phyloP scores from a whole-genome alignment of 352 stramenopile species.

The Lagenidium sp. region DNA sequence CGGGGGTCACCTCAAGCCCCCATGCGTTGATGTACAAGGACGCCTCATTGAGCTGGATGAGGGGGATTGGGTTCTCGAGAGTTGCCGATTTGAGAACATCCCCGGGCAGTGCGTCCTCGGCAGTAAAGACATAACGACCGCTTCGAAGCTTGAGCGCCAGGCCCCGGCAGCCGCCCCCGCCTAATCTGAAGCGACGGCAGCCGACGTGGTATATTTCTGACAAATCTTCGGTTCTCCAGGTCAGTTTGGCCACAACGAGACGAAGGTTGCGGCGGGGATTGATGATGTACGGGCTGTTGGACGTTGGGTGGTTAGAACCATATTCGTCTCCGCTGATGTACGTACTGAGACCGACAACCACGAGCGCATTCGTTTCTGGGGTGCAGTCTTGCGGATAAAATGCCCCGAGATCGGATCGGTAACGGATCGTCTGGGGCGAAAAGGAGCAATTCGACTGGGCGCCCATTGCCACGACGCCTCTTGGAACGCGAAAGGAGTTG shows the following conservation, averaged over 20 bases:
- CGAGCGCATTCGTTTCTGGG: constrained; percentile 11
- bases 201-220: constrained; percentile 20
- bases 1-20: background rate
- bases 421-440: constrained; percentile 12
- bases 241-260: constrained; percentile 31
- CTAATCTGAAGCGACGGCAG: constrained; percentile 21
- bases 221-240: constrained; percentile 21
- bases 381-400: constrained; percentile 25
- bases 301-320: constrained; percentile 6
- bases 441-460: constrained; percentile 26
- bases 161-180: constrained; percentile 14
- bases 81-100: constrained; percentile 16
- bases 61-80: constrained; percentile 29
- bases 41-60: constrained; percentile 31
- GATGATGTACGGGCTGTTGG: constrained; percentile 18
- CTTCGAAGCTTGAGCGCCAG: constrained; percentile 33
- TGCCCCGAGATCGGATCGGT: constrained; percentile 28
- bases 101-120: constrained; percentile 19
- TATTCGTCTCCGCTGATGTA: constrained; percentile 35
- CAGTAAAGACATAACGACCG: constrained; percentile 31
- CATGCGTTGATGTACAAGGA: constrained; percentile 11
- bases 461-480: constrained; percentile 30
- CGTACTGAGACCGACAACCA: constrained; percentile 30
- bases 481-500: constrained; percentile 17
- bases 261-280: constrained; percentile 25